These are phyloP conservation scores for Aspergillus nanangensis DNA, from an alignment of 495 filamentous ascomycete genomes.

Conservation along the genomic window DNA sequence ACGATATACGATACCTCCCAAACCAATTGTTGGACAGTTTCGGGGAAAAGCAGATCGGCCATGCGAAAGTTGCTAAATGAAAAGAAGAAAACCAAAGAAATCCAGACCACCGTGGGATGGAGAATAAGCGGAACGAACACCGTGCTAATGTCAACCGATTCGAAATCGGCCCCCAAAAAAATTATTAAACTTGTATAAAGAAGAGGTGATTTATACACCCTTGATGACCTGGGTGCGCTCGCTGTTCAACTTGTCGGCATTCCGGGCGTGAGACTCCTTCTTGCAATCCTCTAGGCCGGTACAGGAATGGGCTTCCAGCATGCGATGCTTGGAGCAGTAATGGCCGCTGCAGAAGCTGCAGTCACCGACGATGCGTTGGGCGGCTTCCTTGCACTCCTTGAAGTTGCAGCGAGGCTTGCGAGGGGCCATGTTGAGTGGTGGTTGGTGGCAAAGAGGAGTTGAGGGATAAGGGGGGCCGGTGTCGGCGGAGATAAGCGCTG, in stretches of 20 bases:
- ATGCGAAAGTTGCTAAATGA: constrained; percentile 8
- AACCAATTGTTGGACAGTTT: no score
- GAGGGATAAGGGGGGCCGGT: constrained; percentile 8
- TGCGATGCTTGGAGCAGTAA: constrained; percentile 89
- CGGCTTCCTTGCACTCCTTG: constrained; percentile 80
- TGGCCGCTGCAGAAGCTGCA: constrained; percentile 92
- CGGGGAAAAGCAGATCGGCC: constrained; percentile 3
- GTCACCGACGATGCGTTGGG: constrained; percentile 90
- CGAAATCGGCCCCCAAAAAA: constrained; percentile 6
- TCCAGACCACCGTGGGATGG: constrained; percentile 5
- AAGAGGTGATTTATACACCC: constrained; percentile 58
- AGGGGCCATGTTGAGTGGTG: constrained; percentile 45
- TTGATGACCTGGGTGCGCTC: constrained; percentile 75
- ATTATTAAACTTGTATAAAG: no score
- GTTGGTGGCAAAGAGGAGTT: constrained; percentile 7
- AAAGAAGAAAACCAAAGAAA: background rate
- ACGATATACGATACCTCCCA: background rate
- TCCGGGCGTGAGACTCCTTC: constrained; percentile 88
- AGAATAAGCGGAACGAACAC: constrained; percentile 21
- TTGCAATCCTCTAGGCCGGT: constrained; percentile 95
- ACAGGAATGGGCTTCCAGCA: constrained; percentile 92
- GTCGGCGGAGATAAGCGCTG: constrained; percentile 17
- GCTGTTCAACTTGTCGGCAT: constrained; percentile 83
- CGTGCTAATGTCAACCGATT: constrained; percentile 24
- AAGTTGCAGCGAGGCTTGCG: constrained; percentile 84